Evolutionary conservation across 805 yeast genomes (phyloP).

Genomic region (Candida argentea): DNA sequence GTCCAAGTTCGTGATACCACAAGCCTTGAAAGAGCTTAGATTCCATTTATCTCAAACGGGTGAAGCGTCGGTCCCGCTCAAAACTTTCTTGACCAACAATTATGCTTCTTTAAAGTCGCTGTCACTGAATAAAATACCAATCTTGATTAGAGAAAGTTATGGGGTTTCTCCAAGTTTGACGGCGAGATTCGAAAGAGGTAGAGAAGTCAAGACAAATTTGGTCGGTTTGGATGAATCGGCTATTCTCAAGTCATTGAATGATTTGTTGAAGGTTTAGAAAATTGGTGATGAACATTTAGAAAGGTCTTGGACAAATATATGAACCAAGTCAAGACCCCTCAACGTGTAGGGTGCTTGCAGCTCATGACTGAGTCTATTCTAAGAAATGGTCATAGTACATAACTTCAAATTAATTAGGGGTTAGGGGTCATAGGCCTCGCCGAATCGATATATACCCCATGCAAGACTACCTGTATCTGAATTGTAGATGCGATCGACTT

Average conservation of each 20-base stretch:
- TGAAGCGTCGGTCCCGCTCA: constrained; percentile 56
- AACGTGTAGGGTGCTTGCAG: too few relatives aligned
- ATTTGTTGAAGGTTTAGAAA: constrained; percentile 21
- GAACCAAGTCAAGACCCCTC: too few relatives aligned
- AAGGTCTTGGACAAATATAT: too few relatives aligned
- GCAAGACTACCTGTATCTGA: constrained; percentile 41
- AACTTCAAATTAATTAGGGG: too few relatives aligned
- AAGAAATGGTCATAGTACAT: neutral
- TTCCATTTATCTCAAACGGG: constrained; percentile 76
- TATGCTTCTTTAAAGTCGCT: constrained; percentile 54
- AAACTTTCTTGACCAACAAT: constrained; percentile 50
- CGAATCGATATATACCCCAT: constrained; percentile 59
- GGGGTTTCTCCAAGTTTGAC: constrained; percentile 66
- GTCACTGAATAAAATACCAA: constrained; percentile 56
- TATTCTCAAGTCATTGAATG: constrained; percentile 29
- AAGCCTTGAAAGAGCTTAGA: constrained; percentile 65
- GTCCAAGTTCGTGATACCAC: constrained; percentile 37
- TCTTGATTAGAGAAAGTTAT: constrained; percentile 66
- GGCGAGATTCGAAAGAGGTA: constrained; percentile 58
- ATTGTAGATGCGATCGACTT: constrained; percentile 38
- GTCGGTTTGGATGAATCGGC: constrained; percentile 39
- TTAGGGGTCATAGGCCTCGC: too few relatives aligned
- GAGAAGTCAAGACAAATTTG: constrained; percentile 38
- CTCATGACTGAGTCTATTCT: neutral
- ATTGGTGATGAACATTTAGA: too few relatives aligned